Evolutionary conservation across 2,329 filamentous ascomycete species (phyloP), one percentile per base, ranked within the genome.

Genomic region (Aspergillus fumigatus): DNA sequence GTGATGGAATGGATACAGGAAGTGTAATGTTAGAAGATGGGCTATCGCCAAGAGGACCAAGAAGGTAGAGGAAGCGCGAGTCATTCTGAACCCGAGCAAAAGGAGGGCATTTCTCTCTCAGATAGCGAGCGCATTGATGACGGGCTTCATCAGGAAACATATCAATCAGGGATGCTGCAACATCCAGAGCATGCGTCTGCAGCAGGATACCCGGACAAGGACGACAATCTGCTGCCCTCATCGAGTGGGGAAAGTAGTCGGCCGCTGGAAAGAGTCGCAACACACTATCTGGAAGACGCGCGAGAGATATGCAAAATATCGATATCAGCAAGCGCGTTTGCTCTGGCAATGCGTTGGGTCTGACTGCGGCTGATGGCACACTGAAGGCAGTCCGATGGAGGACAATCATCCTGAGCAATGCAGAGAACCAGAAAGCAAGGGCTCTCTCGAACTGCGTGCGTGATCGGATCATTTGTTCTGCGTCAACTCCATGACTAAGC

Each of bases 81-180:
- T 77, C 73, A 41, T 72, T 74, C 53, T 75, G 73, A 10, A 71
- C 67, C 38, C 73, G 66, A 32, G 67, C 61, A 40, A 73, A 74
- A 3, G 70, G 67, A 0, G 75, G 71, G 38, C 71, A 76, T 56
- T 71, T 73, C 43, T 79, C 78, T 53, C 70, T 75, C 32, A 79
- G 64, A 41, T 77, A 73, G 21, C 74, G 72, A 11, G 68, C 69
- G 54, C 76, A 77, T 51, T 77, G 72, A 17, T 73, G 64, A 11
- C 75, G 74, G 25, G 71, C 67, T 51, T 79, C 77, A 41, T 79
- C 75, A 17, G 75, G 70, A 53, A 79, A 71, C 17, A 71, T 69
- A 55, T 80, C 78, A 29, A 77, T 69, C 3, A 79, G 66, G 10
- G 73, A 72, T 9, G 76, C 72, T 10, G 77, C 76, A 14, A 79